phyloP scores from a whole-genome alignment of 495 filamentous ascomycete species.

The Neurospora sp. region DNA sequence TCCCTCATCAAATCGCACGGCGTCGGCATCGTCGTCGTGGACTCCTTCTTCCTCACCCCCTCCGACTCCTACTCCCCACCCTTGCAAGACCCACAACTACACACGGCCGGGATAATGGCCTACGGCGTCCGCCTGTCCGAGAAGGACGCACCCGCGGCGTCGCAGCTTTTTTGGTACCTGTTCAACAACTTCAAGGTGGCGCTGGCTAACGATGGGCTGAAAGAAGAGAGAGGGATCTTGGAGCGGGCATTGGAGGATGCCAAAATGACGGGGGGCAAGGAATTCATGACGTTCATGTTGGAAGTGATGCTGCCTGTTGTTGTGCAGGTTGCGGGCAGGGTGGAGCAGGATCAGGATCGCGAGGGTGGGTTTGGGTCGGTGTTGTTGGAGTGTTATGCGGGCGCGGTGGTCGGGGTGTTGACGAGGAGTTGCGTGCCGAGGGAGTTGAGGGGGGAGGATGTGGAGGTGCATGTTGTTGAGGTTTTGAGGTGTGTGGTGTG shows the following conservation, averaged over 20 bases:
- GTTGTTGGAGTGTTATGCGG: constrained; percentile 29
- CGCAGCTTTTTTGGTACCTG: constrained; percentile 41
- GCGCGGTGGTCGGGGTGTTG: constrained; percentile 19
- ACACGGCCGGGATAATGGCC: constrained; percentile 36
- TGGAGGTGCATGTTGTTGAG: constrained; percentile 10
- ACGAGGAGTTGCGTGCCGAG: constrained; percentile 14
- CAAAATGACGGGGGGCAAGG: constrained; percentile 9
- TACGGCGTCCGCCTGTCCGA: constrained; percentile 38
- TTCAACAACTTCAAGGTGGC: constrained; percentile 41
- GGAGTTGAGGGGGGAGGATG: constrained; percentile 15
- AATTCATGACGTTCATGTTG: constrained; percentile 34
- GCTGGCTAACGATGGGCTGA: constrained; percentile 28
- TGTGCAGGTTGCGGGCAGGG: constrained; percentile 14
- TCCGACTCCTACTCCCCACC: constrained; percentile 38
- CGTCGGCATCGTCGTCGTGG: constrained; percentile 31
- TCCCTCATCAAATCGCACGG: constrained; percentile 36
- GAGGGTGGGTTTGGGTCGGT: constrained; percentile 4
- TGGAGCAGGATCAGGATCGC: not conserved
- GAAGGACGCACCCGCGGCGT: constrained; percentile 26
- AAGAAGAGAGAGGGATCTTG: constrained; percentile 29
- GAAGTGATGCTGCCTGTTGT: constrained; percentile 33
- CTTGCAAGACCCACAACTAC: constrained; percentile 37
- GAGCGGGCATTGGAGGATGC: not conserved
- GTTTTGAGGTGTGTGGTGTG: constrained; percentile 12
- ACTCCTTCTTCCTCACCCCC: constrained; percentile 37